Evolutionary conservation across 1,284 basidiomycete genomes (phyloP).

Genomic region (Sporisorium iseilematis-ciliati): DNA sequence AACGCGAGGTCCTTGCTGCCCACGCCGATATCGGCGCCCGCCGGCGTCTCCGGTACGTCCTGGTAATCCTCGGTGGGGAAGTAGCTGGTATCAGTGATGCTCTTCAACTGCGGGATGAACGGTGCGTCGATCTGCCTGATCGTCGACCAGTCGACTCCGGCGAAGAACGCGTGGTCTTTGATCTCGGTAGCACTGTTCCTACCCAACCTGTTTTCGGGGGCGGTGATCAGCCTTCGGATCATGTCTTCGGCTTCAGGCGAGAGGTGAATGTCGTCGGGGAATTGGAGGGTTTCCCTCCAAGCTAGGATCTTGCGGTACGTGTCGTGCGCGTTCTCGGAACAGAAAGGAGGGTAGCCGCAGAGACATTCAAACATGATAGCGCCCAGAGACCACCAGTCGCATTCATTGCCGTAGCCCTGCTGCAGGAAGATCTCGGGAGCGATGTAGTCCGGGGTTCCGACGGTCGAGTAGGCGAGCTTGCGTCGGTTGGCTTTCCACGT

Average conservation of each 20-base stretch:
- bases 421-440: slow-evolving; percentile 98
- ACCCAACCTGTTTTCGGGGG: slow-evolving; percentile 80
- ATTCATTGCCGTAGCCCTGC: slow-evolving; percentile 97
- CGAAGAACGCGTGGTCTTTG: slow-evolving; percentile 94
- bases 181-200: slow-evolving; percentile 81
- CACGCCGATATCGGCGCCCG: slow-evolving; percentile 61
- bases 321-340: slow-evolving; percentile 95
- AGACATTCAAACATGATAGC: slow-evolving; percentile 99
- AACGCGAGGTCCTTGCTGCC: slow-evolving; percentile 68
- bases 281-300: slow-evolving; percentile 86
- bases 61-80: slow-evolving; percentile 97
- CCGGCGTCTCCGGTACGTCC: slow-evolving; percentile 77
- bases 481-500: slow-evolving; percentile 99
- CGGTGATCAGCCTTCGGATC: slow-evolving; percentile 86
- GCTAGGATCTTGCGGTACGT: slow-evolving; percentile 99
- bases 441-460: slow-evolving; percentile 99
- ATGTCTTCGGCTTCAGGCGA: slow-evolving; percentile 92
- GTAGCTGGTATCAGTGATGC: slow-evolving; percentile 91
- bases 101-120: slow-evolving; percentile 87
- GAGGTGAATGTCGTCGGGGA: slow-evolving; percentile 96
- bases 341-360: slow-evolving; percentile 95
- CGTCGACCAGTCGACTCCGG: slow-evolving; percentile 91
- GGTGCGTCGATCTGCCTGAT: slow-evolving; percentile 94
- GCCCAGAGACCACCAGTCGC: slow-evolving; percentile 89
- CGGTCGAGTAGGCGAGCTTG: slow-evolving; percentile 97